A percentile compares a stretch with the other conserved stretches of the same genome.
Conservation (phyloP, 495 filamentous ascomycete genomes). For the Aeminium ludgeri region DNA sequence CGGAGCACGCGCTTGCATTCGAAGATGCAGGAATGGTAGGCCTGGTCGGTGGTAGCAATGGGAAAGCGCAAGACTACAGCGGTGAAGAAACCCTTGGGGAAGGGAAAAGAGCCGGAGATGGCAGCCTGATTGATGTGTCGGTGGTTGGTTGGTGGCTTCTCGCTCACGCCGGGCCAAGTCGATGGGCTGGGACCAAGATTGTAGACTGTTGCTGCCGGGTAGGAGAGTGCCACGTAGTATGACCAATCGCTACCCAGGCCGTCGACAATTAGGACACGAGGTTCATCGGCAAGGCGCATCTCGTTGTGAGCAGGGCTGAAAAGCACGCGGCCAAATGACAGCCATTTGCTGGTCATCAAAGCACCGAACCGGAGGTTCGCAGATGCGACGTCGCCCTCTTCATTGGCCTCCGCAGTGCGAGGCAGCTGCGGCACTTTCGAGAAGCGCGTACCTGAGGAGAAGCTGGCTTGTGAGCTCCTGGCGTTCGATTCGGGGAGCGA, state of each 20-base stretch:
- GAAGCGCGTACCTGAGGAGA: conserved; percentile 20
- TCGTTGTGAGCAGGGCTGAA: conserved; percentile 84
- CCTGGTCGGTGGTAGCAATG: conserved; percentile 47
- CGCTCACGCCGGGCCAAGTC: conserved; percentile 24
- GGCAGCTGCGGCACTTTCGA: conserved; percentile 29
- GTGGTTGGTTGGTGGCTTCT: conserved; percentile 58
- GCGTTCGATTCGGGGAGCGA: conserved; percentile 15
- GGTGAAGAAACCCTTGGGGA: conserved; percentile 71
- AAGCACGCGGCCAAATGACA: conserved; percentile 85
- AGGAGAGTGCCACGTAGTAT: conserved; percentile 87
- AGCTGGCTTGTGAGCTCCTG: conserved; percentile 8
- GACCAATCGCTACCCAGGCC: conserved; percentile 93
- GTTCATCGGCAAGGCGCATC: conserved; percentile 36
- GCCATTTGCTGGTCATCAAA: conserved; percentile 65
- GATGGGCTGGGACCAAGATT: conserved; percentile 42
- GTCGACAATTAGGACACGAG: conserved; percentile 71
- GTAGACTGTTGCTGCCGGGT: conserved; percentile 71
- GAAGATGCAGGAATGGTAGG: conserved; percentile 64
- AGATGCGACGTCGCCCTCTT: conserved; percentile 47
- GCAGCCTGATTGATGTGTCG: conserved; percentile 62
- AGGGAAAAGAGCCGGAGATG: conserved; percentile 59
- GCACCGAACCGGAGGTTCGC: conserved; percentile 73
- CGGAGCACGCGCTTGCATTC: conserved; percentile 85
- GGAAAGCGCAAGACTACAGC: conserved; percentile 84
- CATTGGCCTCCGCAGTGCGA: conserved; percentile 37